Evolutionary conservation across 176 grass and related monocot species (phyloP), one percentile per base, ranked within the genome.

Genomic region (Stipa capillata): DNA sequence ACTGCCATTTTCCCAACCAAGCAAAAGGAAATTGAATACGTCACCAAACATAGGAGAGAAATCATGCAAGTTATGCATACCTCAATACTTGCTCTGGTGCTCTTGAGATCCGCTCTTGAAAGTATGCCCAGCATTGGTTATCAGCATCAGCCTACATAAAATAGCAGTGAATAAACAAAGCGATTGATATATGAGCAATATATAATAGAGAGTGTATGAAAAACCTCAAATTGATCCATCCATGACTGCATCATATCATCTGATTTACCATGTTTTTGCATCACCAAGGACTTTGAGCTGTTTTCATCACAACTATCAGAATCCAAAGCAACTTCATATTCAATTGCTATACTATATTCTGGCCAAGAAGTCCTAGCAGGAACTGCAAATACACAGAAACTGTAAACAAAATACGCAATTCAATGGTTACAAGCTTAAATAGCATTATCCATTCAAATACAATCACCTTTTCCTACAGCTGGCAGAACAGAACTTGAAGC

Each of bases 181-280:
- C 61, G 18, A 74, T 42, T n/a, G 7, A 68, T 60, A 65, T 4
- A 62, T 25, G 55, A 64, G 28, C 73, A 72, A 72, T 74, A 24
- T 17, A 12, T 2, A 76, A 48, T 9, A 60, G 7, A 31, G 23
- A 68, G 29, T 79, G 40, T 6, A 20, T 10, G 57, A 4, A 58
- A 75, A 85, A 98, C 96, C 96, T 98, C 90, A 83, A 98, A 94
- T 33, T 94, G 84, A 33, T 92, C 92, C 92, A 91, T 93, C 72
- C 89, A 85, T 32, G 81, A 83, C 55, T 91, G 83, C 58, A 83
- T 73, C 82, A 87, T 88, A 31, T 82, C 85, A 81, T 94, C 90
- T 49, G 71, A 59, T 85, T 90, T 87, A 37, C 74, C 56, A 79
- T 78, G 78, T 79, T 80, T 87, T 62, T 83, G 75, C 49, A 89